A percentile compares a stretch with the other conserved stretches of the same genome.
Evolutionary conservation across 495 filamentous ascomycete species (phyloP).

Genomic region (Hyaloscypha bicolor): DNA sequence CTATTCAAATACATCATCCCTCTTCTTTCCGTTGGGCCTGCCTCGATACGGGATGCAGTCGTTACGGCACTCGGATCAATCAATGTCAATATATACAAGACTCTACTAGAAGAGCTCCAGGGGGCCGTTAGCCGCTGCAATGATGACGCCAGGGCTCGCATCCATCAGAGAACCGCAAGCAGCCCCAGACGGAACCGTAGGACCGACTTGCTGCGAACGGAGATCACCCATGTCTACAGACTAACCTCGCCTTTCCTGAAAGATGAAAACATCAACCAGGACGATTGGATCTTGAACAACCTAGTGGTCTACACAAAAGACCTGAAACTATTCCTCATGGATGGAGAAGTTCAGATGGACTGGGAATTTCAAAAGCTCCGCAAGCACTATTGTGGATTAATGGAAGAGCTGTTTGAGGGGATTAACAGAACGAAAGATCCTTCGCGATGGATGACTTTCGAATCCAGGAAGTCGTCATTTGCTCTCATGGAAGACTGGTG

Average conservation of each 20-base stretch:
- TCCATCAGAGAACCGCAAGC: constrained; percentile 79
- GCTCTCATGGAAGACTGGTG: constrained; percentile 99
- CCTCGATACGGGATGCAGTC: constrained; percentile 84
- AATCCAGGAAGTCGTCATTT: constrained; percentile 90
- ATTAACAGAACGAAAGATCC: constrained; percentile 86
- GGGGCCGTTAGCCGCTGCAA: constrained; percentile 78
- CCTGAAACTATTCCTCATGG: constrained; percentile 89
- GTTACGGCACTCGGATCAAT: constrained; percentile 91
- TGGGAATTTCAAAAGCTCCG: constrained; percentile 94
- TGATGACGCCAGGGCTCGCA: constrained; percentile 83
- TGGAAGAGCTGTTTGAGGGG: constrained; percentile 90
- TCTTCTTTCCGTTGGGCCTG: constrained; percentile 73
- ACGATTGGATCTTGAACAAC: constrained; percentile 92
- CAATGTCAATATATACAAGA: constrained; percentile 93
- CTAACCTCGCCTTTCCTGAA: constrained; percentile 90
- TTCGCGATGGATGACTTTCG: constrained; percentile 92
- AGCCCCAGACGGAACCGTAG: constrained; percentile 73
- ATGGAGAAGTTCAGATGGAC: constrained; percentile 91
- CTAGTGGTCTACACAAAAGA: constrained; percentile 89
- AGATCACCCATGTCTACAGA: constrained; percentile 94
- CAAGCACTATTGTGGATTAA: constrained; percentile 89
- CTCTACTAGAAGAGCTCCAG: constrained; percentile 86
- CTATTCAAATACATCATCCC: constrained; percentile 92
- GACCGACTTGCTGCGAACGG: constrained; percentile 85
- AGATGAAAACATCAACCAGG: constrained; percentile 74